Base-by-base conservation (phyloP, 768 basidiomycete genomes). In the Candolleomyces eurysporus region DNA sequence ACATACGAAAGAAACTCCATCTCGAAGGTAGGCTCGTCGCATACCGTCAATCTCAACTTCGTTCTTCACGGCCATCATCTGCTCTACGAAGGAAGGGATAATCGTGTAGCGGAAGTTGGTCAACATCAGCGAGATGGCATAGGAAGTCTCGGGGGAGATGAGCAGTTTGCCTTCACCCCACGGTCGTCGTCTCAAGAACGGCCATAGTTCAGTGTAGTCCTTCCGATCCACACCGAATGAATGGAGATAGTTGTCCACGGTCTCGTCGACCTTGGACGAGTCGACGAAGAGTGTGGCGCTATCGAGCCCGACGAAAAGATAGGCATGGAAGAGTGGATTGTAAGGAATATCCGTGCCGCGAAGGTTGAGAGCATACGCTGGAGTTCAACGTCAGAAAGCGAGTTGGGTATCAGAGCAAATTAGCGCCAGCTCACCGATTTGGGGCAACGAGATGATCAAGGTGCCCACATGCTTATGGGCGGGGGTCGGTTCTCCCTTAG, bases 321-420 rank as follows among this genome's bases (percentile, higher is more conserved):
- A 98, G 0, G 91, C 84, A 56, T 90, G 91, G 77, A 97, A 96
- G 9, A 98, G 83, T 0, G 96, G 96, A 70, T 93, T 95, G 79
- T 87, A 92, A 0, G 93, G 92, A 51, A 98, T 88, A 68, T 98
- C 96, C 3, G 85, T 82, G 40, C 95, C 96, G 53, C 96, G 89
- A 58, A 96, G 77, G 69, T 98, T 98, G 39, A 98, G 78, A 2
- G 91, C 68, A 78, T 93, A 97, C 0, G 96, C 96, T 85, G 75
- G 32, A 51, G 26, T 22, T 19, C 16, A 36, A 30, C 14, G 49
- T 51, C 8, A 52, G 22, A 22, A 48, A 54, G 48, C 36, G 59
- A 56, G 42, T 36, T 67, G 52, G 70, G 52, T 36, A 36, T 36
- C 36, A 36, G 39, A 26, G 49, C 61, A 51, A 43, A 36, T 40